phyloP scores from a whole-genome alignment of 176 grass and related monocot genomes.

The Typha latifolia region DNA sequence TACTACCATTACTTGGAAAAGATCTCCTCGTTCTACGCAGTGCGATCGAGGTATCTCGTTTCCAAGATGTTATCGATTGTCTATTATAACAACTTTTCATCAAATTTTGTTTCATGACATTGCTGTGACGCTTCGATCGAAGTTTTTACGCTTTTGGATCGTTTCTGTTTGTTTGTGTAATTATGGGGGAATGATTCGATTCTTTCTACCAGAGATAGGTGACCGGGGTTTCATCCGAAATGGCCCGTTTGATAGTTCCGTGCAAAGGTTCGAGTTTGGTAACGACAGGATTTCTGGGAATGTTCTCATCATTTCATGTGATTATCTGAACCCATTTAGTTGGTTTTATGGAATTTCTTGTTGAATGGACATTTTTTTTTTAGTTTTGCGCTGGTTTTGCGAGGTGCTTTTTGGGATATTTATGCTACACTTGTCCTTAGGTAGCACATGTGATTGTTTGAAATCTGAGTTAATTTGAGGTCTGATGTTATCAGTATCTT shows the following conservation, averaged over 20 bases:
- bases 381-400: not conserved
- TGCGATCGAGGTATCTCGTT: not conserved
- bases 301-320: constrained; percentile 90
- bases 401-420: not conserved
- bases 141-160: not conserved
- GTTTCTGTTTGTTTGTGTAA: not conserved
- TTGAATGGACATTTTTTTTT: not conserved
- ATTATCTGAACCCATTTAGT: constrained; percentile 34
- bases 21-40: not conserved
- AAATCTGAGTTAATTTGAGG: not conserved
- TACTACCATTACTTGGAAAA: no score
- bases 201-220: constrained; percentile 36
- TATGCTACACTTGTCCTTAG: not conserved
- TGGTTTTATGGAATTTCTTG: not conserved
- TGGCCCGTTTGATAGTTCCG: constrained; percentile 81
- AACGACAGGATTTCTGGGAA: constrained; percentile 66
- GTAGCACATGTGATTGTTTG: not conserved
- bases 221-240: constrained; percentile 29
- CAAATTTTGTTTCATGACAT: not conserved
- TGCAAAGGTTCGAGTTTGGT: constrained; percentile 69
- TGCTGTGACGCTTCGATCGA: not conserved
- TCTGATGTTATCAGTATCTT: not conserved
- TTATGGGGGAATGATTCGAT: constrained; percentile 21
- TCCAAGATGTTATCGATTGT: not conserved
- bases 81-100: not conserved